Conservation (phyloP, 345 rosid genomes). For the Gossypium rotundifolium region DNA sequence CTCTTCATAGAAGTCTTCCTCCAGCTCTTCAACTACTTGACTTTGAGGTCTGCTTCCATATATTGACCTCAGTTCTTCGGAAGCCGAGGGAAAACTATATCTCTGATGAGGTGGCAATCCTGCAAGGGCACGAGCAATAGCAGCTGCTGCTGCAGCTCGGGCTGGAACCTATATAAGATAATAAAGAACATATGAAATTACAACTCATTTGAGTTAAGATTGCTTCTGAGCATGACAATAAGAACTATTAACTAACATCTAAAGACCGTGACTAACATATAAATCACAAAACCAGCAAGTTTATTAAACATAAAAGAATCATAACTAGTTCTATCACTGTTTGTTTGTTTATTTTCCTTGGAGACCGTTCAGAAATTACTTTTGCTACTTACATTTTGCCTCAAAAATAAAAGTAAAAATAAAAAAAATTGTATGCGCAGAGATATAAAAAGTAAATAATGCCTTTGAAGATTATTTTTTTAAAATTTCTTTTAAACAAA, state of each 20-base stretch:
- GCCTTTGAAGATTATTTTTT: not conserved
- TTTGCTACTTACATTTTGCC: not conserved
- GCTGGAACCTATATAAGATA: constrained; percentile 69
- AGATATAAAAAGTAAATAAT: not conserved
- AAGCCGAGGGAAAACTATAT: constrained; percentile 64
- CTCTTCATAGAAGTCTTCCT: constrained; percentile 84
- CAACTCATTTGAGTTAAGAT: not conserved
- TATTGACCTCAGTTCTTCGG: constrained; percentile 62
- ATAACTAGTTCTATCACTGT: not conserved
- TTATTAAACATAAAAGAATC: not conserved
- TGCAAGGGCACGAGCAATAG: constrained; percentile 88
- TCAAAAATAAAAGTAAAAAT: not conserved
- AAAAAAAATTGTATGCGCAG: no score
- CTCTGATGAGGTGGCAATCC: constrained; percentile 80
- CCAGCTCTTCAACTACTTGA: constrained; percentile 57
- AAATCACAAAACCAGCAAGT: not conserved
- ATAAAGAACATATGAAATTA: constrained; percentile 3
- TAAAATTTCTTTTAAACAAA: not conserved
- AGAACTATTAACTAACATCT: not conserved
- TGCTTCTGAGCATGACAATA: not conserved
- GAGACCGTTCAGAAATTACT: not conserved
- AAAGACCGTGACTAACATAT: not conserved
- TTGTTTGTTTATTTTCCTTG: not conserved
- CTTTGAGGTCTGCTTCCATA: constrained; percentile 69
- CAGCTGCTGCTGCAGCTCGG: constrained; percentile 95